Conservation (phyloP, 1,139 yeast species). For the Sugiyamaella japonica region DNA sequence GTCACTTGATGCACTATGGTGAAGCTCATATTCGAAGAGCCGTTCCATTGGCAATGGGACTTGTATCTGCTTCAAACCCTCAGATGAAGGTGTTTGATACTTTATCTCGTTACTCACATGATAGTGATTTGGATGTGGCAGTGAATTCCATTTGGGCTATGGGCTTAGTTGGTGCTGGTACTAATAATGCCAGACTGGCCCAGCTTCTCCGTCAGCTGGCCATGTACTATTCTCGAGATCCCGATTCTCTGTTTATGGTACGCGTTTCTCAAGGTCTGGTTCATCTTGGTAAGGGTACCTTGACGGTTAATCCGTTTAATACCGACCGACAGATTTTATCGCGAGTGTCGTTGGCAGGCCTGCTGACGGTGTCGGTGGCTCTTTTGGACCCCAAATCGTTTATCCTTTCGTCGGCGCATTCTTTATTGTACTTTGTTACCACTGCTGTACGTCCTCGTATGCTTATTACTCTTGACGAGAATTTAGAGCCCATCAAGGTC, state of each 20-base stretch:
- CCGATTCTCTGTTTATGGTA: conserved; percentile 88
- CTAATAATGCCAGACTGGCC: conserved; percentile 96
- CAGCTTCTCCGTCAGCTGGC: conserved; percentile 94
- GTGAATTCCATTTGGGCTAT: conserved; percentile 92
- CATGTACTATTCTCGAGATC: conserved; percentile 85
- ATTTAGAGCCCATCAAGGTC: conserved; percentile 84
- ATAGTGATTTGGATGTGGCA: conserved; percentile 91
- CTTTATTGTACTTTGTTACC: conserved; percentile 79
- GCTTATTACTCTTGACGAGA: conserved; percentile 89
- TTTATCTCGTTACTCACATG: conserved; percentile 93
- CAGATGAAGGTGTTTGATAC: conserved; percentile 98
- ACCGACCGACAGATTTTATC: conserved; percentile 86
- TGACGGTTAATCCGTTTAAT: conserved; percentile 85
- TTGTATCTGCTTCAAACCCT: conserved; percentile 89
- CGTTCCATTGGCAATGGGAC: conserved; percentile 97
- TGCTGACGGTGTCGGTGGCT: conserved; percentile 81
- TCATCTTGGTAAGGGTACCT: conserved; percentile 94
- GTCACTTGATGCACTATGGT: conserved; percentile 97
- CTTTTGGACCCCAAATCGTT: conserved; percentile 79
- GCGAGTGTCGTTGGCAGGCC: conserved; percentile 85
- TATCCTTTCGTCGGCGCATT: conserved; percentile 66
- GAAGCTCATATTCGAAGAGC: conserved; percentile 88
- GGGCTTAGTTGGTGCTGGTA: conserved; percentile 99
- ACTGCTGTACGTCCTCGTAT: conserved; percentile 92
- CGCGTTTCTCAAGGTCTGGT: conserved; percentile 93